A percentile compares a stretch with the other conserved stretches of the same genome.
phyloP scores from a whole-genome alignment of 1,284 basidiomycete species.

The Cryptococcus hybrid region DNA sequence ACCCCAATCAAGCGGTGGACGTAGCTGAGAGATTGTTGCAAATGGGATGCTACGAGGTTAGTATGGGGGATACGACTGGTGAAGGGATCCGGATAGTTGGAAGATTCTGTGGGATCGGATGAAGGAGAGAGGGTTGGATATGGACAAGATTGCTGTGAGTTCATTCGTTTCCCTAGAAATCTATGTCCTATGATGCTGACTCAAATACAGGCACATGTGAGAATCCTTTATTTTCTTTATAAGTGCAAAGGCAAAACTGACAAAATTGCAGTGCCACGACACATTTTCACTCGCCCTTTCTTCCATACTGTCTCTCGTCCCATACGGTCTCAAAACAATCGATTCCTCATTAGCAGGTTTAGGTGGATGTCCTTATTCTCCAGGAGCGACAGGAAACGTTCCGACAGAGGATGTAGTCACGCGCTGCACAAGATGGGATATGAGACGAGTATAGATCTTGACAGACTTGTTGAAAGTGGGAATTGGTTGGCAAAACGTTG shows the following conservation, averaged over 20 bases:
- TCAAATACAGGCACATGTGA: background rate
- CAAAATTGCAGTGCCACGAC: constrained; percentile 70
- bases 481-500: constrained; percentile 71
- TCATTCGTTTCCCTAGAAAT: constrained; percentile 33
- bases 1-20: constrained; percentile 64
- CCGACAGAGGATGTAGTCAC: constrained; percentile 79
- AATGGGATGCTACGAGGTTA: constrained; percentile 95
- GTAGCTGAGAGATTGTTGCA: constrained; percentile 70
- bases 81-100: constrained; percentile 71
- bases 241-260: background rate
- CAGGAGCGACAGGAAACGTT: constrained; percentile 91
- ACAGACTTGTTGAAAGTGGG: constrained; percentile 68
- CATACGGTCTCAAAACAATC: constrained; percentile 54
- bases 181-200: background rate
- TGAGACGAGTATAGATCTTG: constrained; percentile 64
- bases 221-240: constrained; percentile 37
- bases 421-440: constrained; percentile 71
- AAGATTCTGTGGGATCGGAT: constrained; percentile 68
- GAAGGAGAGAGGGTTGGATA: constrained; percentile 58
- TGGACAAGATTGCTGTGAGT: constrained; percentile 65
- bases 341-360: constrained; percentile 74
- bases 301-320: constrained; percentile 52
- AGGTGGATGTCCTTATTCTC: constrained; percentile 93
- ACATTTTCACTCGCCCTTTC: constrained; percentile 76
- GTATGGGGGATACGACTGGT: constrained; percentile 89